Base-by-base conservation (phyloP, 306 rosid genomes). In the Heteromeles arbutifolia region DNA sequence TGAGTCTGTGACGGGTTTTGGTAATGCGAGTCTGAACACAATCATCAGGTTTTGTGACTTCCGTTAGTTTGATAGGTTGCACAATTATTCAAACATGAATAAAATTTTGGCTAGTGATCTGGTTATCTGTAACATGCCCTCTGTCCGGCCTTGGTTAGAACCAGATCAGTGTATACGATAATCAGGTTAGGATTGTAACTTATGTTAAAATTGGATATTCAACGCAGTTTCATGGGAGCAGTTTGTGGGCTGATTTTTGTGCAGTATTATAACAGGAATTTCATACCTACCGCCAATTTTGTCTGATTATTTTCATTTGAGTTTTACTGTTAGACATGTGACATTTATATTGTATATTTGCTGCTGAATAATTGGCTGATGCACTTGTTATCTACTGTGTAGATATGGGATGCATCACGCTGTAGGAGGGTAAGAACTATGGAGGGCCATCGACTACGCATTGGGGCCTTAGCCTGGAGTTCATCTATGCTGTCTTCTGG, bases 391-490 rank as follows among this genome's bases (percentile, higher is more conserved):
- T 74, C 81, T 65, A 81, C 53, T 70, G 7, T 77, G 69, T 79
- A 95, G 99, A 89, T 95, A 66, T 92, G 99, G 99, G 99, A 95
- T 86, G 97, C 96, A 69, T 85, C 97, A 31, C 88, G 87, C 62
- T 95, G 97, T 84, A 88, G 85, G 93, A 89, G 81, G 90, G 80
- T 92, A 70, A 84, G 97, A 88, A 85, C 86, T 10, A 90, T 92
- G 97, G 97, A 87, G 67, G 97, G 96, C 41, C 97, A 92, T 73
- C 88, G 96, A 13, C 80, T 90, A 75, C 92, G 93, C 14, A 87
- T 90, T 71, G 97, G 96, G 25, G 93, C 97, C 79, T 84, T 95
- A 78, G 96, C 99, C 28, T 95, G 99, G 97, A 87, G 92, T 81
- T 90, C 95, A 18, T 86, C 97, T 57, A 74, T 85, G 83, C 69